Evolutionary conservation across 176 grass and related monocot species (phyloP), one percentile per base, ranked within the genome.

Genomic region (Olyra latifolia): DNA sequence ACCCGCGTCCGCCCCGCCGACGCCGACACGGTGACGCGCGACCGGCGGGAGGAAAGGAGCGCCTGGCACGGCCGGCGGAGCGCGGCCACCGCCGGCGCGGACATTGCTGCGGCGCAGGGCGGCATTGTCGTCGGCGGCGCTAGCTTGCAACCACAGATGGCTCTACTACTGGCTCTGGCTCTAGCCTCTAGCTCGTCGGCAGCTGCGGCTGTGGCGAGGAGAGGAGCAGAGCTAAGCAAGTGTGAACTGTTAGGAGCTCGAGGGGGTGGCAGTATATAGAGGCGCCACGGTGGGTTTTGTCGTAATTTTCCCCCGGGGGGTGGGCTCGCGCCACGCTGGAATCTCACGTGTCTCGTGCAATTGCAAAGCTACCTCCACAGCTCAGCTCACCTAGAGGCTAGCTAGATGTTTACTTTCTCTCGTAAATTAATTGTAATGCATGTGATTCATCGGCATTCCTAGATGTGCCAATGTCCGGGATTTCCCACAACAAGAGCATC

Each of bases 1-100:
- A 89, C 74, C 24, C 65, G 44, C 73, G 86, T 88, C 65, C 62
- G 15, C 17, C 17, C 7, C 30, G n/a, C 58, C 54, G 77, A 22
- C 50, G 30, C 62, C 39, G 46, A 42, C 50, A 58, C 68, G 40
- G 67, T 10, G 24, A 22, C 53, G 20, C 8, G 20, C 20, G 8
- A 3, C 7, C 53, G 53, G 20, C 53, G 20, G 8, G 53, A 0
- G 53, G 52, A n/a, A 0, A 55, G 8, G 8, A 55, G 53, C 49
- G 17, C 49, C 49, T 20, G 49, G 49, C 49, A 53, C 17, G 49
- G 49, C 49, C 17, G 49, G 17, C 49, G 49, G 17, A 22, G 20
- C 2, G 53, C 20, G 2, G 53, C 2, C 20, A 55, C 0, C 2
- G 8, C 20, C 8, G 20, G 53, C 53, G 53, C 10, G 53, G 53